phyloP scores from a whole-genome alignment of 139 green algal species.

The Chlorella sp. region DNA sequence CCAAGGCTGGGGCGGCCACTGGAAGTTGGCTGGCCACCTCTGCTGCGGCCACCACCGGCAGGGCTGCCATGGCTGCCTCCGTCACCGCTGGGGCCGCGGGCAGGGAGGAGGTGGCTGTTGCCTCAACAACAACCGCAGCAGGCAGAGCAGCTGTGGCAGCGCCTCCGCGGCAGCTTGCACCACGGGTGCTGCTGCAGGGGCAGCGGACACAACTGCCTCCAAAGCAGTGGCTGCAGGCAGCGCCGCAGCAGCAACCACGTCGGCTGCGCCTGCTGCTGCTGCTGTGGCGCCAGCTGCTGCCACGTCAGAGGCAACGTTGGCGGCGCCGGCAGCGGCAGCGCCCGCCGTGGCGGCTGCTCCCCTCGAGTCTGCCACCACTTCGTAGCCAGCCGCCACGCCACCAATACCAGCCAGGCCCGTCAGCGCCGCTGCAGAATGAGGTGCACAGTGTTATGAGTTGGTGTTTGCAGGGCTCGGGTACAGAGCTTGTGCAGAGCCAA shows the following conservation, averaged over 20 bases:
- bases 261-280: not conserved
- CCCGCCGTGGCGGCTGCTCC: not conserved
- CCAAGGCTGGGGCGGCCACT: not conserved
- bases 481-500: not conserved
- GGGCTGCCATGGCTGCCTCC: slow-evolving; percentile 8
- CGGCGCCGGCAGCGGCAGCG: not conserved
- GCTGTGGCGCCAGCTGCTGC: not conserved
- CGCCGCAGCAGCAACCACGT: not conserved
- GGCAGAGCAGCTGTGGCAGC: not conserved
- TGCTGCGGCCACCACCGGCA: slow-evolving; percentile 8
- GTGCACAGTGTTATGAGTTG: not conserved
- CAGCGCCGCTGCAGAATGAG: not conserved
- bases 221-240: not conserved
- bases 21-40: slow-evolving; percentile 11
- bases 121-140: not conserved
- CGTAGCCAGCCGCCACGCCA: not conserved
- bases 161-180: slow-evolving; percentile 1
- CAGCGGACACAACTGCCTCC: not conserved
- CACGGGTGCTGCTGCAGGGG: not conserved
- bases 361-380: not conserved
- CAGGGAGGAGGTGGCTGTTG: not conserved
- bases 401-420: not conserved
- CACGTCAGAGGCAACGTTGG: not conserved
- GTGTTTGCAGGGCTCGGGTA: not conserved
- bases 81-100: slow-evolving; percentile 6